Evolutionary conservation across 495 filamentous ascomycete species (phyloP), one percentile per base, ranked within the genome.

Genomic region (Bacidia rubella): DNA sequence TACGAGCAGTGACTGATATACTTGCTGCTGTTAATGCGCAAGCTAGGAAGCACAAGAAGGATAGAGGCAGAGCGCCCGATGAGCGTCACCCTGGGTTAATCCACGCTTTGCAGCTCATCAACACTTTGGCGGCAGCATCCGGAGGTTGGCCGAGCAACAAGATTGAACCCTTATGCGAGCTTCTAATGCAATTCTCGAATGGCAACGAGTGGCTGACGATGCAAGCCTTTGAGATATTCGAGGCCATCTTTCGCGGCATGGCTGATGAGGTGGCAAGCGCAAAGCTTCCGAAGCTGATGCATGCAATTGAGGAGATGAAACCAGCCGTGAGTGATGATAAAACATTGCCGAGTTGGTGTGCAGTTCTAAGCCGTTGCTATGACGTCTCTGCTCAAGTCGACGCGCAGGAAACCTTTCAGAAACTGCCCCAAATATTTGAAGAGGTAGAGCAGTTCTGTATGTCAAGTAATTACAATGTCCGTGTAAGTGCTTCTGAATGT

Each of bases 71-170:
- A 32, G 69, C 79, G 1, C 72, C 72, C 15, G 60, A 68, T 11
- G 76, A 77, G 42, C 76, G 86, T 62, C 87, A 94, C 51, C 90
- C 92, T 12, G 74, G 77, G 15, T 73, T 96, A 19, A 92, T 96
- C 53, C 92, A 96, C 66, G 82, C 87, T 2, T 66, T 98, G 53
- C 93, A 97, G 54, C 72, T 97, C 45, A 79, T 94, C 51, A 95
- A 90, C 73, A 82, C 86, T 1, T 75, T 97, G 54, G 88, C 90
- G 2, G 70, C 74, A 21, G 86, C 85, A 2, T 90, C 87, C 49
- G 85, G 86, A 43, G 90, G 93, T 44, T 98, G 93, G 93, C 92
- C 92, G n/a, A 93, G 83, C 68, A 85, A 82, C 71, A 93, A 93
- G 67, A 89, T 96, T 45, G 92, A 98, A 68, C 68, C 80, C 3